Percentiles rank a stretch among this genome's conserved stretches.
Evolutionary conservation across 345 rosid genomes (phyloP).

Genomic region (Salix caprea): DNA sequence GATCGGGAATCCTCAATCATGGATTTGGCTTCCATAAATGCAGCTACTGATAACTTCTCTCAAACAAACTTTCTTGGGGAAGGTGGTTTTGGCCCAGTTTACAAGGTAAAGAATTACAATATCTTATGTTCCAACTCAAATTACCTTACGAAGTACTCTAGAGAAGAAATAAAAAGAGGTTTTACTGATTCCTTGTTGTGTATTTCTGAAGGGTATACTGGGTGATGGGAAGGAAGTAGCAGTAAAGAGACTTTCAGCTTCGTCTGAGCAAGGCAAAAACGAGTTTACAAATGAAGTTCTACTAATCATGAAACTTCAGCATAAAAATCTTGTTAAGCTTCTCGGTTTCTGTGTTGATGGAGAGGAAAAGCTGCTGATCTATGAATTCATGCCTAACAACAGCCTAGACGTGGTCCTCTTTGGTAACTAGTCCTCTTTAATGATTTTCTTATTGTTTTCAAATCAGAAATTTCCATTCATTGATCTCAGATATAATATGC

Average conservation of each 20-base stretch:
- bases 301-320: conserved; percentile 46
- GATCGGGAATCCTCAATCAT: not conserved
- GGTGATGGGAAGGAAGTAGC: conserved; percentile 44
- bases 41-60: not conserved
- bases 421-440: conserved; percentile 27
- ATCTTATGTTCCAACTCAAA: not conserved
- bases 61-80: not conserved
- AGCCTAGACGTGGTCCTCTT: conserved; percentile 41
- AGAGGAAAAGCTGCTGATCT: conserved; percentile 43
- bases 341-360: conserved; percentile 44
- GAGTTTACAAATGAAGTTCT: conserved; percentile 39
- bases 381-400: conserved; percentile 56
- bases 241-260: conserved; percentile 27
- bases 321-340: conserved; percentile 49
- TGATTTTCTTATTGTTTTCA: not conserved
- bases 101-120: not conserved
- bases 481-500: not conserved
- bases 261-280: conserved; percentile 29
- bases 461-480: not conserved
- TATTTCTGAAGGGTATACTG: conserved; percentile 37
- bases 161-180: not conserved
- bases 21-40: not conserved
- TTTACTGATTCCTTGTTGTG: not conserved
- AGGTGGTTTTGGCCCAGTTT: conserved; percentile 13
- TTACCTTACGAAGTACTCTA: not conserved